Conservation (phyloP, 129 eudicot genomes). For the Saussurea involucrata region DNA sequence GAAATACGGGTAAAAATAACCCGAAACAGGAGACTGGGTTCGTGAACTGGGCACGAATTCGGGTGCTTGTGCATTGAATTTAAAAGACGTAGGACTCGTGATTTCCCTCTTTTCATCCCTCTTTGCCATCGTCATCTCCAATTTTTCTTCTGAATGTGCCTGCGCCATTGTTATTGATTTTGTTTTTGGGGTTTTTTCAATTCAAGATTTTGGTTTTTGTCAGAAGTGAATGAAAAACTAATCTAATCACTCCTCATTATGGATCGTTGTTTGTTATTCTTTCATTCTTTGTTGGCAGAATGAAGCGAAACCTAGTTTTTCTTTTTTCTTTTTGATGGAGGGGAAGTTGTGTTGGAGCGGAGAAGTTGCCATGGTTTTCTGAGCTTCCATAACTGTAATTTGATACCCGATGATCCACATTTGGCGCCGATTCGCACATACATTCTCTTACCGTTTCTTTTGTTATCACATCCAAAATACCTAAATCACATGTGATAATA, state of each 20-base stretch:
- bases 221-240: slow-evolving; percentile 15
- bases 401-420: slow-evolving; percentile 25
- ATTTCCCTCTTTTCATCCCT: slow-evolving; percentile 25
- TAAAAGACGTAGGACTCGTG: slow-evolving; percentile 31
- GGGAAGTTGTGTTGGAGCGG: slow-evolving; percentile 22
- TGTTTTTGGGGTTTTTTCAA: background rate
- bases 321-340: background rate
- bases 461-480: background rate
- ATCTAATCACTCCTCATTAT: slow-evolving; percentile 21
- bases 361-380: slow-evolving; percentile 23
- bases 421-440: slow-evolving; percentile 11
- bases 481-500: too few species aligned
- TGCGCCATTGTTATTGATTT: slow-evolving; percentile 51
- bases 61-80: slow-evolving; percentile 82
- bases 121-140: slow-evolving; percentile 1
- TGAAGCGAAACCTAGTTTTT: background rate
- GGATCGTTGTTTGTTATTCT: slow-evolving; percentile 13
- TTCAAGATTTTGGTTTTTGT: background rate
- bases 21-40: slow-evolving; percentile 51
- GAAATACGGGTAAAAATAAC: slow-evolving; percentile 60
- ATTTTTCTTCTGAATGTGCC: slow-evolving; percentile 35
- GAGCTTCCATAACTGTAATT: slow-evolving; percentile 2
- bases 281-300: slow-evolving; percentile 8
- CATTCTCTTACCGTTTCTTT: slow-evolving; percentile 8
- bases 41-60: slow-evolving; percentile 80